Evolutionary conservation across 208 protist genomes (phyloP), one percentile per base, ranked within the genome.

Genomic region (Leishmania tarentolae): DNA sequence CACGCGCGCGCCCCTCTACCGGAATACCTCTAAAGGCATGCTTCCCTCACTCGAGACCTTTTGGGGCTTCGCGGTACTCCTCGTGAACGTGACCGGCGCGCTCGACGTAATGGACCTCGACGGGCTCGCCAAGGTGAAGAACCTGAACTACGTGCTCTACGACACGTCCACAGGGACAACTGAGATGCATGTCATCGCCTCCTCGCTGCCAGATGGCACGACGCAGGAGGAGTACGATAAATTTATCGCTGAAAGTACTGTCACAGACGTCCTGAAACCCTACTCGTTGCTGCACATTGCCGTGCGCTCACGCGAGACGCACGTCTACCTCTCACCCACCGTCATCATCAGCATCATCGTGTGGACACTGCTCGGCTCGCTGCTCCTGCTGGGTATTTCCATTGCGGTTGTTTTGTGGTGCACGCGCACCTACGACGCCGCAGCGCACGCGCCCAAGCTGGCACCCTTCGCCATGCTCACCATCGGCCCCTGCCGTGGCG

Each of bases 391-490:
- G 44, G 76, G 68, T 15, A 6, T 93, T 9, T 69, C 71, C 63
- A 68, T 86, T 9, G 61, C 56, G 17, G 11, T 89, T 0, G 88
- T 94, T 50, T 61, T 91, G 24, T 61, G 75, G 57, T 91, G 74
- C 78, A 90, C 91, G 7, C 78, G 80, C 31, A 83, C 87, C 28
- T 93, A 96, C 89, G 83, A 97, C 47, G 88, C 87, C 35, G 37
- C 65, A 1, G 63, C 72, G 15, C 74, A 96, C 87, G 94, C 94
- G 1, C 94, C 94, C 0, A 95, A 92, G 73, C 37, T 46, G 57
- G 75, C 87, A n/a, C 94, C 94, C 13, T 96, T 97, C 83, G 92
- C 90, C 21, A 87, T 96, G 71, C 71, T 90, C 68, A 88, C 90
- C 68, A 81, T 97, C 72, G 94, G 94, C 17, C 84, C 84, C 24